Evolutionary conservation across 257 asterid species (phyloP).

Genomic region (Plantago ovata): DNA sequence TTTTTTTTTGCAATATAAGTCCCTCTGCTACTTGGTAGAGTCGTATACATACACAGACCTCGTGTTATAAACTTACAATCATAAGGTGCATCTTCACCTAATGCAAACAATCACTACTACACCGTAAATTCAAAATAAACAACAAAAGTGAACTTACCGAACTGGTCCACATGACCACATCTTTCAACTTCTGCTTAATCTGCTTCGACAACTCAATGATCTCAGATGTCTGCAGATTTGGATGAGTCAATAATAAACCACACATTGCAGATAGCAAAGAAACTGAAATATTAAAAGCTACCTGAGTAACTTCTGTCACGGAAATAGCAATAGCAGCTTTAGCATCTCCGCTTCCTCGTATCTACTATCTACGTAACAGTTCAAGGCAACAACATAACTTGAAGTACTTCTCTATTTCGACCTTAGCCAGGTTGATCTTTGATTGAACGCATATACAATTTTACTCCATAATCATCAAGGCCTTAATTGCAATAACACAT

Average conservation of each 20-base stretch:
- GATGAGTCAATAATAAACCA: conserved; percentile 1
- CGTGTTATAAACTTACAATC: neutral
- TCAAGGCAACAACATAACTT: conserved; percentile 43
- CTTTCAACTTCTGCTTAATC: conserved; percentile 79
- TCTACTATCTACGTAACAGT: conserved; percentile 44
- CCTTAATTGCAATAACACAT: too few relatives aligned
- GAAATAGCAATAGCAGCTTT: conserved; percentile 97
- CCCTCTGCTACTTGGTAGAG: neutral
- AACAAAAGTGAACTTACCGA: conserved; percentile 40
- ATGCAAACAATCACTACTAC: neutral
- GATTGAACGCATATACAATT: too few relatives aligned
- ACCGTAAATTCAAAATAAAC: neutral
- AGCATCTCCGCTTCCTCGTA: conserved; percentile 94
- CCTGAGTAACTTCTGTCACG: conserved; percentile 90
- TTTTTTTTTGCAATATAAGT: too few relatives aligned
- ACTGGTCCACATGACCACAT: conserved; percentile 64
- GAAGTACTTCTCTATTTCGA: too few relatives aligned
- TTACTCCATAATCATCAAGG: too few relatives aligned
- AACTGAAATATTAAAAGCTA: conserved; percentile 16
- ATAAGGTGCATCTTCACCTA: neutral
- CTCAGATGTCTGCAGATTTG: conserved; percentile 64
- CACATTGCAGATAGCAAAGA: conserved; percentile 1
- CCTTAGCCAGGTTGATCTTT: too few relatives aligned
- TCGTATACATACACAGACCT: neutral
- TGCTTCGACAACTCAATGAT: conserved; percentile 74